Conservation (phyloP, 495 filamentous ascomycete species). For the Daldinia childiae region DNA sequence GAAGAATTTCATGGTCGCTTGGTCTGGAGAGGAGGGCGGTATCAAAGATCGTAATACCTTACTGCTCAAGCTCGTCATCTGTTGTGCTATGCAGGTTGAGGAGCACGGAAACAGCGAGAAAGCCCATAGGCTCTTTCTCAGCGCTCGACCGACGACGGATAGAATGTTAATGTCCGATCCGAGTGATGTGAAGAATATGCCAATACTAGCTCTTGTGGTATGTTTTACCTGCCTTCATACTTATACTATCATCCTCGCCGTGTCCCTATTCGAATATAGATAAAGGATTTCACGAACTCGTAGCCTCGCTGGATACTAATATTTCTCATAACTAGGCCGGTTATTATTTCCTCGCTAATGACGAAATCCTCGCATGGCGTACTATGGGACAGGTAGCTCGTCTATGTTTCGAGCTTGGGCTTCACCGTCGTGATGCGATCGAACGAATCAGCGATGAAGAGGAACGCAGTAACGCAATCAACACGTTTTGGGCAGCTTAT, state of each 20-base stretch:
- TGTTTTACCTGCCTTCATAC: slow-evolving; percentile 51
- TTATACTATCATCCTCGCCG: not conserved
- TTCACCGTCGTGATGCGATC: slow-evolving; percentile 79
- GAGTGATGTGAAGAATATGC: slow-evolving; percentile 72
- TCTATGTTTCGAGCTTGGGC: slow-evolving; percentile 80
- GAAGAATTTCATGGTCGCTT: slow-evolving; percentile 39
- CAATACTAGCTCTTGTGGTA: slow-evolving; percentile 73
- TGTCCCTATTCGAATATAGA: not conserved
- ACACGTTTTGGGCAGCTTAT: slow-evolving; percentile 84
- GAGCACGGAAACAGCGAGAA: slow-evolving; percentile 78
- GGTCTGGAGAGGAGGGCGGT: slow-evolving; percentile 60
- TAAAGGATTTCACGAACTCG: not conserved
- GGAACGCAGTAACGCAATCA: slow-evolving; percentile 67
- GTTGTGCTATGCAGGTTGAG: slow-evolving; percentile 76
- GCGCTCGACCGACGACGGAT: slow-evolving; percentile 73
- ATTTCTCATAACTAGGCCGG: slow-evolving; percentile 60
- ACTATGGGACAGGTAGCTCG: slow-evolving; percentile 78
- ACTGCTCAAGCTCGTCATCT: slow-evolving; percentile 81
- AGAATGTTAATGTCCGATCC: slow-evolving; percentile 71
- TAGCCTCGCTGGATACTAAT: not conserved
- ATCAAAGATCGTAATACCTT: slow-evolving; percentile 74
- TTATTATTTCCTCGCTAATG: slow-evolving; percentile 83
- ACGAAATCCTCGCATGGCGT: slow-evolving; percentile 83
- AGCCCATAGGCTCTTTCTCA: slow-evolving; percentile 74
- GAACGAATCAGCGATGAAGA: slow-evolving; percentile 70